Evolutionary conservation across 257 asterid species (phyloP).

Genomic region (Fraxinus cuspidata): DNA sequence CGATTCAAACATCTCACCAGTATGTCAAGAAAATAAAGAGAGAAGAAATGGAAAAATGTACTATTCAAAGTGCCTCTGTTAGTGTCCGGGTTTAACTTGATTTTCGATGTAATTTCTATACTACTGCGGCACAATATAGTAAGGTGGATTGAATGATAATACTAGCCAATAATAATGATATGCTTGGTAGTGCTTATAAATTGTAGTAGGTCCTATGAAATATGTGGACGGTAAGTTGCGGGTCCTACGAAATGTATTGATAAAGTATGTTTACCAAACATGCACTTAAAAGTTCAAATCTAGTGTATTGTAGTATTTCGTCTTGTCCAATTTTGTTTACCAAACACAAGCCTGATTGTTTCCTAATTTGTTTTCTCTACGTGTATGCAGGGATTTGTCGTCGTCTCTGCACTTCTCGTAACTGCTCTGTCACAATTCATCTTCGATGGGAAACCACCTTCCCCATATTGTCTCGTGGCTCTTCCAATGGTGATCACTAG

Average conservation of each 20-base stretch:
- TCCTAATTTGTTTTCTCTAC: not conserved
- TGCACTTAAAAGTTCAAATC: too few species aligned
- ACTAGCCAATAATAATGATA: not conserved
- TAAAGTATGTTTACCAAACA: too few species aligned
- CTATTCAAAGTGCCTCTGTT: not conserved
- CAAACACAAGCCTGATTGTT: not conserved
- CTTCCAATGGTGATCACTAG: constrained; percentile 84
- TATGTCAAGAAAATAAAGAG: not conserved
- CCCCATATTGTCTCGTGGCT: constrained; percentile 76
- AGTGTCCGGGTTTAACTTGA: not conserved
- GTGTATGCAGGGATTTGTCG: constrained; percentile 79
- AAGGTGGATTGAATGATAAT: not conserved
- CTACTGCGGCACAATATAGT: not conserved
- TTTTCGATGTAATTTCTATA: not conserved
- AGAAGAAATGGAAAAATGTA: not conserved
- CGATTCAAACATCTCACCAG: not conserved
- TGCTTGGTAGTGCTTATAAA: not conserved
- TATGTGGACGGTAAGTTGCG: too few species aligned
- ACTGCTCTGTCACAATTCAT: constrained; percentile 84
- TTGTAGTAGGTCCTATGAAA: too few species aligned
- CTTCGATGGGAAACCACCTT: constrained; percentile 86
- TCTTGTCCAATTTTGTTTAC: not conserved
- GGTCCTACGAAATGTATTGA: too few species aligned
- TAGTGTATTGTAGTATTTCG: not conserved
- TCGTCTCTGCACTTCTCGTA: constrained; percentile 89